phyloP scores from a whole-genome alignment of 345 rosid genomes.

The Euphorbia lathyris region DNA sequence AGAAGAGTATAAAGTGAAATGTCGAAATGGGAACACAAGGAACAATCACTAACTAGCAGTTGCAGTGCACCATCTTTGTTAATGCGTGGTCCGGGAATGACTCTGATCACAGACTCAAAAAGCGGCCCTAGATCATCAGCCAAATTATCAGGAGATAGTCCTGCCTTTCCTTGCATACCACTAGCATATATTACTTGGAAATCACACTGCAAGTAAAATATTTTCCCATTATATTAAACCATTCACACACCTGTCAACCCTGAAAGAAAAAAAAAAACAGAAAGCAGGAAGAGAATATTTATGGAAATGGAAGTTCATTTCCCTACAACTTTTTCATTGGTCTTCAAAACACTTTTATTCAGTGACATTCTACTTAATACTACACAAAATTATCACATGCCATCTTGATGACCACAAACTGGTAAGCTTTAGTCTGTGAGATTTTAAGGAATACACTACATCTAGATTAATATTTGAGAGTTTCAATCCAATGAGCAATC shows the following conservation, averaged over 20 bases:
- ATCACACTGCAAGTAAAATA: conserved; percentile 65
- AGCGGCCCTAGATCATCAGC: conserved; percentile 92
- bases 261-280: neutral
- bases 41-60: conserved; percentile 86
- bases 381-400: neutral
- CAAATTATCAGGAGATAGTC: conserved; percentile 80
- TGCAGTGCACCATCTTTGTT: conserved; percentile 92
- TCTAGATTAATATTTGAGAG: neutral
- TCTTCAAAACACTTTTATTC: neutral
- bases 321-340: neutral
- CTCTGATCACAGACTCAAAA: conserved; percentile 83
- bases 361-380: conserved; percentile 4
- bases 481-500: neutral
- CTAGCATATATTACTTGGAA: conserved; percentile 94
- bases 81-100: conserved; percentile 93
- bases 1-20: conserved; percentile 5
- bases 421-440: neutral
- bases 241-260: conserved; percentile 8
- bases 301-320: neutral
- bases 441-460: conserved; percentile 3
- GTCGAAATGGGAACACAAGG: conserved; percentile 24
- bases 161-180: conserved; percentile 91
- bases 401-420: neutral
- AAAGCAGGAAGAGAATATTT: conserved; percentile 1
- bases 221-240: neutral